Evolutionary conservation across 106 monocot species (phyloP), one percentile per base, ranked within the genome.

Genomic region (Platanthera zijinensis): DNA sequence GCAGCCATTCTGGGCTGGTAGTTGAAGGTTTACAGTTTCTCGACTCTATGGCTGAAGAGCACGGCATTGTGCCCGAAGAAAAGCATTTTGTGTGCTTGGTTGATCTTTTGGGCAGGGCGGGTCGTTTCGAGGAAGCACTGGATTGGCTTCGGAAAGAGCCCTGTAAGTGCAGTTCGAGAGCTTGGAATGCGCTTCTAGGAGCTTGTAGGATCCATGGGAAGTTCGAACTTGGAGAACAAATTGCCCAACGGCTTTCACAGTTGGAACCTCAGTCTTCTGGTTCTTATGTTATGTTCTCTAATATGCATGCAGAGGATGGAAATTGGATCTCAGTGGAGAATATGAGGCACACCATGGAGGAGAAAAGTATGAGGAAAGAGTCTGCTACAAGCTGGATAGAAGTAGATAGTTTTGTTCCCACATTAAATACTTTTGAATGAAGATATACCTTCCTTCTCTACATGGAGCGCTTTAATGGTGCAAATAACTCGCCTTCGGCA

Each of bases 81-180:
- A 81, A 89, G 17, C 97, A 94, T 75, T 84, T 89, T 78, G 57
- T 81, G 8, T 97, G 94, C 71, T 85, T 91, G 78, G 87, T 93
- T 22, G 90, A 93, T 47, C 81, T 91, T 49, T 77, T 96, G 53
- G 85, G 84, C 39, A 82, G 82, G 59, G 83, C 88, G 21, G 90
- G 86, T 10, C 79, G 47, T 50, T 54, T 91, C 75, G 71, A 89
- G 39, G 85, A 96, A 61, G 85, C 84, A 14, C 52, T 84, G 53
- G 75, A 81, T 19, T 85, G 83, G 88, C 74, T 93, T 7, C 7
- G 32, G 25, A 87, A 80, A 50, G 82, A 63, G 32, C 87, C 78
- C n/a, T 50, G 47, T 78, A 50, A 52, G 71, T 84, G 82, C 6
- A 85, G 78, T 79, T 32, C 48, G 48, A 78, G 71, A 6, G 78